Base-by-base conservation (phyloP, 2,329 filamentous ascomycete species). In the Penicillium hordei region DNA sequence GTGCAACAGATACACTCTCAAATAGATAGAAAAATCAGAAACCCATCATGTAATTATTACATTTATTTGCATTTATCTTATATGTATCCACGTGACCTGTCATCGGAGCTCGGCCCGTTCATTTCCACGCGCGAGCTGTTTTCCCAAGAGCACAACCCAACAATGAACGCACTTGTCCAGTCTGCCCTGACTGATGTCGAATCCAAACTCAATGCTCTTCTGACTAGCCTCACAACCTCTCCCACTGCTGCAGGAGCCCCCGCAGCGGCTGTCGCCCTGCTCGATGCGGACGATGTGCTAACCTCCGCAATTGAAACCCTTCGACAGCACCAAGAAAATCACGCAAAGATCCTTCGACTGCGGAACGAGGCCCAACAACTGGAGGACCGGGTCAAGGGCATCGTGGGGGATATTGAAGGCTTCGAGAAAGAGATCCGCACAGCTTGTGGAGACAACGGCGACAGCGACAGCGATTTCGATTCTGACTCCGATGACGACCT, bases 291-390 rank as follows among this genome's bases (percentile, higher is more conserved):
- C 64, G 74, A 79, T 61, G 65, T 64, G 13, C 66, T 80, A 27
- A 71, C 74, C 25, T 68, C 72, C n/a, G 70, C 77, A 21, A 71
- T 80, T 25, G 62, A 74, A 25, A 74, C 75, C 3, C 76, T 80
- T 15, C 74, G 75, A 58, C 67, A 63, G 21, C 78, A 80, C 65
- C 78, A 80, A 62, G 68, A 72, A 40, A 80, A 80, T 60, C 76
- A 79, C 54, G 70, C 71, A 1, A 74, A 65, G 27, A 78, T 79
- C 27, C 62, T 79, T 1, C 65, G 67, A 6, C 67, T 80, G 10
- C 76, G 78, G 15, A 62, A 65, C 1, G 76, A 80, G 57, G 76
- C 75, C 9, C 67, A 72, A 9, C 67, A 60, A 5, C 60, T 80
- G 15, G 75, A 79, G 55, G 70, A 74, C 4, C 68, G 72, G 10